Base-by-base conservation (phyloP, 2,329 filamentous ascomycete genomes). In the Aspergillus niger region DNA sequence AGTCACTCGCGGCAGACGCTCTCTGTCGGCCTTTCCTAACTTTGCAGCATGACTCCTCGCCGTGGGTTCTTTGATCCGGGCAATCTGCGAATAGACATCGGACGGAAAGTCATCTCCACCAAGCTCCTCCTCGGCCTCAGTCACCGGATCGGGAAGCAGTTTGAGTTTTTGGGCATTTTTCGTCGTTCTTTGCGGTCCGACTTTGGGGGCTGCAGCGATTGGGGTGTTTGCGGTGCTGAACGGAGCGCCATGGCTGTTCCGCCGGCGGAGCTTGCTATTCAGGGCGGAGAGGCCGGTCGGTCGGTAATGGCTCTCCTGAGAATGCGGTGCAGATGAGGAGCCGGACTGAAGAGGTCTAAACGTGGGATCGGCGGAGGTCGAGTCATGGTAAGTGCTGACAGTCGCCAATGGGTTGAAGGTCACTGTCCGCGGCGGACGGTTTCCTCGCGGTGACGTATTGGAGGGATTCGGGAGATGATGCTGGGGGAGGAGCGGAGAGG, bases 21-120 rank as follows among this genome's bases (percentile, higher is more conserved):
- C 90, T 59, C 95, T 86, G 75, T 99, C 95, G 41, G 94, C 93
- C 76, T 98, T 99, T 39, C 95, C 95, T 43, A 99, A 78, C 58
- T 93, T 84, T 28, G 95, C 95, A 15, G 95, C 95, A 82, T 98
- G 94, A 70, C 95, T 86, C 63, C 95, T 84, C 8, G 95, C 95
- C 0, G 90, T 97, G 0, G 94, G 93, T 72, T 99, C 95, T 76
- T 98, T 98, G 79, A 99, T 99, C 48, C 95, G 86, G 8, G 94
- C 97, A 75, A 97, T 98, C 76, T 99, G 95, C 26, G 93, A 94
- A 79, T 99, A 99, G 32, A 99, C 95, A 74, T 99, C 95, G 65
- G 93, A 84, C 8, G 93, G 92, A 70, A 91, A 95, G 77, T 97
- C 94, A 71, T 97, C 94, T 63, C 98, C 93, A 65, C 82, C 67